A percentile compares a stretch with the other conserved stretches of the same genome.
phyloP scores from a whole-genome alignment of 805 yeast genomes.

The Zygosaccharomyces pseudorouxii region DNA sequence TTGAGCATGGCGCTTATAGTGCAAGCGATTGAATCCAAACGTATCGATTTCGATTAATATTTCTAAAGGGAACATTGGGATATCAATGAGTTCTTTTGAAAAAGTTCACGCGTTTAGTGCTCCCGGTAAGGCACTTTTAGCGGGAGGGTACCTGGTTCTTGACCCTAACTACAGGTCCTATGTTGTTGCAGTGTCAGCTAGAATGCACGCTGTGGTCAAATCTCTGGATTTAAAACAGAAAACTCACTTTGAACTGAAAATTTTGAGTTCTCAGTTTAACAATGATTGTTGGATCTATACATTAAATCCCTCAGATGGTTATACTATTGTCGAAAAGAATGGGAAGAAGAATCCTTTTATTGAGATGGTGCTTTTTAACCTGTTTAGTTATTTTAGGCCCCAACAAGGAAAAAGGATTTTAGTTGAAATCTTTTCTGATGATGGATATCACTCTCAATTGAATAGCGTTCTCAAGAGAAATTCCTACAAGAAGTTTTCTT shows the following conservation, averaged over 20 bases:
- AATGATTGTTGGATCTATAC: constrained; percentile 65
- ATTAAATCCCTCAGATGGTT: constrained; percentile 23
- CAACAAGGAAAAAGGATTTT: constrained; percentile 28
- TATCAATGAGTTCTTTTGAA: constrained; percentile 2
- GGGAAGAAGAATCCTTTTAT: constrained; percentile 65
- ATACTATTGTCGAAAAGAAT: constrained; percentile 29
- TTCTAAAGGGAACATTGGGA: background rate
- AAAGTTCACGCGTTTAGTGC: constrained; percentile 64
- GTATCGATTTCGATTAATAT: background rate
- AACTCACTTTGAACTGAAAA: constrained; percentile 36
- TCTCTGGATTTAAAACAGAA: constrained; percentile 7
- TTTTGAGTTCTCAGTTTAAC: constrained; percentile 72
- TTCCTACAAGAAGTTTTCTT: constrained; percentile 46
- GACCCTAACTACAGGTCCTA: constrained; percentile 71
- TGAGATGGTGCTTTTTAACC: constrained; percentile 54
- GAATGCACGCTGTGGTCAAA: constrained; percentile 73
- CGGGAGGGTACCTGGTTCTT: constrained; percentile 91
- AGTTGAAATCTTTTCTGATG: constrained; percentile 74
- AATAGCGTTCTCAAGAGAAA: constrained; percentile 38
- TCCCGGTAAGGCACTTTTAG: constrained; percentile 91
- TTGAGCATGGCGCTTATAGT: background rate
- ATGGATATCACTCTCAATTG: constrained; percentile 81
- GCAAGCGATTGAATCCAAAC: background rate
- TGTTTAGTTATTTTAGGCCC: constrained; percentile 48
- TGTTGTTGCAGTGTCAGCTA: constrained; percentile 80